Conservation (phyloP, 331 rosid species). For the Telfairia occidentalis region DNA sequence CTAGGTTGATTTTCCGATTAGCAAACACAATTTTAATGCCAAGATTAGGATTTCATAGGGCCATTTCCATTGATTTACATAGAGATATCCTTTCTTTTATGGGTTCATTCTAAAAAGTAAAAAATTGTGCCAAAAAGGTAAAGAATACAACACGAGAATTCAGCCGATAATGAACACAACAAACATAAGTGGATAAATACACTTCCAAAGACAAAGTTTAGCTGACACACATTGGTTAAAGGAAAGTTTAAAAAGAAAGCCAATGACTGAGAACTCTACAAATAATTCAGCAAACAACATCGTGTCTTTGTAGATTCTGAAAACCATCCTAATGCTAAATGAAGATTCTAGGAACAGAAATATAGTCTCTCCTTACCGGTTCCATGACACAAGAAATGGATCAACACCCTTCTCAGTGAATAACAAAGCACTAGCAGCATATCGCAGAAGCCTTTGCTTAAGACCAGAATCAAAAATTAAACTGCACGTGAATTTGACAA, state of each 20-base stretch:
- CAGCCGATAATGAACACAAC: not conserved
- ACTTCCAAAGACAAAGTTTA: not conserved
- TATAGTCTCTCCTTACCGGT: conserved; percentile 49
- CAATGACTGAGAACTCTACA: not conserved
- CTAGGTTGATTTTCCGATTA: not conserved
- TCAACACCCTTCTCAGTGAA: conserved; percentile 89
- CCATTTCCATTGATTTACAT: not conserved
- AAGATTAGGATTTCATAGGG: not conserved
- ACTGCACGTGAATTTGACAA: conserved; percentile 38
- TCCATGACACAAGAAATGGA: conserved; percentile 93
- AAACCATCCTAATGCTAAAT: not conserved
- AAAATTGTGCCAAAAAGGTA: not conserved
- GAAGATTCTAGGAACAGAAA: not conserved
- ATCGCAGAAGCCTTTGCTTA: conserved; percentile 71
- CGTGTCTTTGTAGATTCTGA: not conserved
- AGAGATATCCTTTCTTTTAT: not conserved
- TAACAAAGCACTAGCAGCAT: conserved; percentile 94
- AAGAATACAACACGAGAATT: not conserved
- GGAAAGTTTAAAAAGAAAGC: not conserved
- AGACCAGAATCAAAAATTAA: conserved; percentile 87
- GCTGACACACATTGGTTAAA: not conserved
- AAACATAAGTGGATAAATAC: not conserved
- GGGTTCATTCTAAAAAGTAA: not conserved
- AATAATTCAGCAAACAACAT: not conserved
- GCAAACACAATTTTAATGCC: not conserved